Evolutionary conservation across 331 rosid species (phyloP).

Genomic region (Arachis monticola): DNA sequence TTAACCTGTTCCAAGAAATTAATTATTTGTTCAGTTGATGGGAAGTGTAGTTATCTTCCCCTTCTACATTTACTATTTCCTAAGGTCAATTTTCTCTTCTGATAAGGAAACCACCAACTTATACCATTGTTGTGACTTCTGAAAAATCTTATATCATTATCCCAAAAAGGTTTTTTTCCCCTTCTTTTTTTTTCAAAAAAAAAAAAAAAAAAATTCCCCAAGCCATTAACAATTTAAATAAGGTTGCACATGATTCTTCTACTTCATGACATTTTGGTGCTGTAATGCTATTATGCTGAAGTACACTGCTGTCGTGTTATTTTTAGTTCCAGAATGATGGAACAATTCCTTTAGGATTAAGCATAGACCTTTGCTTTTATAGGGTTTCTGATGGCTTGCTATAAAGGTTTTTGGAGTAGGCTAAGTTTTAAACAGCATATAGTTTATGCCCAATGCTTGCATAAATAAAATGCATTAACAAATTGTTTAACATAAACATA

Average conservation of each 20-base stretch:
- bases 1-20: not conserved
- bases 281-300: conserved; percentile 5
- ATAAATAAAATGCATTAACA: not conserved
- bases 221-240: not conserved
- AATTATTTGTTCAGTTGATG: conserved; percentile 1
- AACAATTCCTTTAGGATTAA: not conserved
- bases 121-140: not conserved
- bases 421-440: not conserved
- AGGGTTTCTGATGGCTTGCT: not conserved
- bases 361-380: not conserved
- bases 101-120: not conserved
- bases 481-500: not conserved
- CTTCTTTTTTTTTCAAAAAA: no score
- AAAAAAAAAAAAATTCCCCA: not conserved
- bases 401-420: conserved; percentile 4
- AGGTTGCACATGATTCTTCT: not conserved
- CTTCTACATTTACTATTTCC: conserved; percentile 19
- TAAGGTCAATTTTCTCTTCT: not conserved
- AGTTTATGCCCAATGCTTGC: not conserved
- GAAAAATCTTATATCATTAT: conserved; percentile 7
- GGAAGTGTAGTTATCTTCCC: not conserved
- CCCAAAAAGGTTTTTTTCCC: conserved; percentile 1
- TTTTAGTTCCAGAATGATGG: not conserved
- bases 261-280: conserved; percentile 5
- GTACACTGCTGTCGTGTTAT: conserved; percentile 2